Evolutionary conservation across 192 early-diverging fungal genomes (phyloP).

Genomic region (Geosiphon pyriformis): DNA sequence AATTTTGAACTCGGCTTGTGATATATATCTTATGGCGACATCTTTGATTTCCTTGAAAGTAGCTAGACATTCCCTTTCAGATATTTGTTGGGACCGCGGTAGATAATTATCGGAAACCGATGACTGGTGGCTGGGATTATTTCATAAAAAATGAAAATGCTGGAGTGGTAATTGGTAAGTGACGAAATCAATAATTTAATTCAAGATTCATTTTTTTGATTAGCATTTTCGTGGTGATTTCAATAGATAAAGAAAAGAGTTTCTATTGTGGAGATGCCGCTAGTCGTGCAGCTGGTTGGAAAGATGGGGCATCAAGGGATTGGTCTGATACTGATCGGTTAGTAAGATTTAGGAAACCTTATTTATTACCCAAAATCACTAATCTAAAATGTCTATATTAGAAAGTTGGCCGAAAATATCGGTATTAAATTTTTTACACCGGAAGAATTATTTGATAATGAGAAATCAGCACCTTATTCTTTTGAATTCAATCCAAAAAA

Average conservation of each 20-base stretch:
- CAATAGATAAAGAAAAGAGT: slow-evolving; percentile 48
- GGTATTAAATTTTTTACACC: slow-evolving; percentile 75
- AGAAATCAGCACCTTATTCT: slow-evolving; percentile 36
- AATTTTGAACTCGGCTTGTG: background rate
- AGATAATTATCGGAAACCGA: slow-evolving; percentile 69
- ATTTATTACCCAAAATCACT: background rate
- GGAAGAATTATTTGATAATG: slow-evolving; percentile 67
- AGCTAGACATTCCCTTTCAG: slow-evolving; percentile 55
- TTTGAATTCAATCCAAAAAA: slow-evolving; percentile 47
- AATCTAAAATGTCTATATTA: slow-evolving; percentile 17
- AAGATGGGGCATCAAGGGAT: slow-evolving; percentile 55
- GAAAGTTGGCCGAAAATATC: slow-evolving; percentile 76
- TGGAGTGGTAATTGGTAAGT: slow-evolving; percentile 39
- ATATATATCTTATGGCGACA: background rate
- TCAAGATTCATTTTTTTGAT: slow-evolving; percentile 42
- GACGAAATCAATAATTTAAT: slow-evolving; percentile 31
- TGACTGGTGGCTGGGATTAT: slow-evolving; percentile 63
- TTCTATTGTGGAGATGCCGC: slow-evolving; percentile 95
- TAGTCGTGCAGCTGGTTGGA: slow-evolving; percentile 69
- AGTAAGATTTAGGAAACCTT: background rate
- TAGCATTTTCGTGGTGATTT: slow-evolving; percentile 26
- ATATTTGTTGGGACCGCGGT: slow-evolving; percentile 67
- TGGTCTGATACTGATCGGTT: slow-evolving; percentile 75
- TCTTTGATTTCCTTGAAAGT: slow-evolving; percentile 3
- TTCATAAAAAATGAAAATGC: slow-evolving; percentile 39